phyloP scores from a whole-genome alignment of 1,284 basidiomycete species.

The Thecaphora thlaspeos region DNA sequence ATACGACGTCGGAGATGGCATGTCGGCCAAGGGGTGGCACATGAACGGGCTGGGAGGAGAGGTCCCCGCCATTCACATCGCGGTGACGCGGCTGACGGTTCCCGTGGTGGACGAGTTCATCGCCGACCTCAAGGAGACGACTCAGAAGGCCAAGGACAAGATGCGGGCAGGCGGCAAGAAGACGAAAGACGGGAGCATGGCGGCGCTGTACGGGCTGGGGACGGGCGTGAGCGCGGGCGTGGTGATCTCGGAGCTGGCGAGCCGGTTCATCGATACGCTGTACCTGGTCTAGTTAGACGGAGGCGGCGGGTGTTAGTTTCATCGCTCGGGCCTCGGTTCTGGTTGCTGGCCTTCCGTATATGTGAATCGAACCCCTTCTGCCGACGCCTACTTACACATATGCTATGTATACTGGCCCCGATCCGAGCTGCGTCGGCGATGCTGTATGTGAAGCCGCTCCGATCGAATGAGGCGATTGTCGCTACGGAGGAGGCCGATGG shows the following conservation, averaged over 20 bases:
- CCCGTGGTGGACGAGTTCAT: conserved; percentile 75
- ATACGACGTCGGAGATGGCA: conserved; percentile 83
- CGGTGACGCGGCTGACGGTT: conserved; percentile 81
- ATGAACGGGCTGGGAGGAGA: conserved; percentile 74
- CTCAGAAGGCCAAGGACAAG: conserved; percentile 15
- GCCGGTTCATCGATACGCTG: conserved; percentile 58
- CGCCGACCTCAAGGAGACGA: conserved; percentile 72
- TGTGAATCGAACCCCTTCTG: too few relatives aligned
- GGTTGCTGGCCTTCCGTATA: too few relatives aligned
- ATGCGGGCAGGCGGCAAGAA: conserved; percentile 11
- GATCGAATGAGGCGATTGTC: too few relatives aligned
- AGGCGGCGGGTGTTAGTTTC: too few relatives aligned
- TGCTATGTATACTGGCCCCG: too few relatives aligned
- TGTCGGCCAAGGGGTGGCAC: conserved; percentile 76
- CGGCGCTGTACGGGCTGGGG: conserved; percentile 68
- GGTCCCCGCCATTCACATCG: conserved; percentile 86
- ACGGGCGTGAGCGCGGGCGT: conserved; percentile 80
- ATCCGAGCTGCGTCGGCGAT: too few relatives aligned
- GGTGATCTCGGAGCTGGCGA: conserved; percentile 81
- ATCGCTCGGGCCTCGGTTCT: too few relatives aligned
- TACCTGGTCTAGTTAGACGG: conserved; percentile 32
- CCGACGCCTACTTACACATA: too few relatives aligned
- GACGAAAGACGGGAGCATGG: conserved; percentile 42
- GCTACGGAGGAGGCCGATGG: too few relatives aligned
- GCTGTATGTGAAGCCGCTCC: too few relatives aligned